phyloP scores from a whole-genome alignment of 1,284 basidiomycete species.

The Abortiporus biennis region DNA sequence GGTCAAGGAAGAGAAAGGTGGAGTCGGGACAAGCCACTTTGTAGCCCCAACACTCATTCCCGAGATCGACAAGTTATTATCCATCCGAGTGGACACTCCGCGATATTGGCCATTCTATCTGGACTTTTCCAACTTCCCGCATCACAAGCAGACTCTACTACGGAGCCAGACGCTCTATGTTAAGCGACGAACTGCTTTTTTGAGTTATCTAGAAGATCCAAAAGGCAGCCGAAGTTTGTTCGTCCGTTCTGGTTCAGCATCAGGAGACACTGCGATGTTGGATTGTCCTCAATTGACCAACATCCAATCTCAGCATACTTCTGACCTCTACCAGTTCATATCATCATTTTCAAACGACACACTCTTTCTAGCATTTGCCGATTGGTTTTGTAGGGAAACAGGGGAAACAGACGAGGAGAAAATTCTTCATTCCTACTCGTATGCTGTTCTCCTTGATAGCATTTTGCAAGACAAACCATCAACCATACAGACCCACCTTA shows the following conservation, averaged over 20 bases:
- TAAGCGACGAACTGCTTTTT: constrained; percentile 87
- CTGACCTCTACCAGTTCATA: constrained; percentile 78
- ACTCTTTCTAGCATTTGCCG: constrained; percentile 70
- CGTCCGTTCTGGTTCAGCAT: constrained; percentile 70
- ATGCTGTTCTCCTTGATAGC: constrained; percentile 80
- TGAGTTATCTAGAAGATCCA: constrained; percentile 91
- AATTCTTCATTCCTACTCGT: constrained; percentile 67
- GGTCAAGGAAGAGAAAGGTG: constrained; percentile 57
- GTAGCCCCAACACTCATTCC: constrained; percentile 92
- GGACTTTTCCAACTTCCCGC: constrained; percentile 61
- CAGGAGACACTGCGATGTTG: constrained; percentile 68
- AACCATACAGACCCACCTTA: constrained; percentile 69
- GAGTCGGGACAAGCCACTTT: constrained; percentile 60
- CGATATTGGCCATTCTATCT: constrained; percentile 92
- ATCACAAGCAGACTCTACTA: constrained; percentile 67
- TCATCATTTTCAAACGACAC: constrained; percentile 78
- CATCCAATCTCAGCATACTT: constrained; percentile 56
- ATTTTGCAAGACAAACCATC: constrained; percentile 85
- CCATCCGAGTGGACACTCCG: constrained; percentile 84
- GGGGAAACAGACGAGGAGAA: constrained; percentile 51
- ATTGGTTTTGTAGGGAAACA: constrained; percentile 61
- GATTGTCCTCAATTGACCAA: constrained; percentile 77
- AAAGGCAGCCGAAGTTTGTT: constrained; percentile 88
- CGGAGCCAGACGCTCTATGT: constrained; percentile 82
- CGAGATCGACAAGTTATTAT: constrained; percentile 72